Evolutionary conservation across 768 basidiomycete species (phyloP).

Genomic region (Exsudoporus frostii): DNA sequence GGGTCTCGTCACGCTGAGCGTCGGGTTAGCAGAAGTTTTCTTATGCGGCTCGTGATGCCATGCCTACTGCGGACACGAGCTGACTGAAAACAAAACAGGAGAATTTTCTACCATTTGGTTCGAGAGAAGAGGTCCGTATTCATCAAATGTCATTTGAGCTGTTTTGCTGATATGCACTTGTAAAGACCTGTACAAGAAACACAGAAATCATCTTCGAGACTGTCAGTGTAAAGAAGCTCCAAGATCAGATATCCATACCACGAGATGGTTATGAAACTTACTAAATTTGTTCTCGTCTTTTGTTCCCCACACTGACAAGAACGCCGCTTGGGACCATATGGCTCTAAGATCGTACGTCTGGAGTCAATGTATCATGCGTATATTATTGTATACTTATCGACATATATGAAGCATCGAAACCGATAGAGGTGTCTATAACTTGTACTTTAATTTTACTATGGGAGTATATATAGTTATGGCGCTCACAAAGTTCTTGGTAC

Average conservation of each 20-base stretch:
- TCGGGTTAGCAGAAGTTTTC: slow-evolving; percentile 14
- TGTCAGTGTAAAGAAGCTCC: slow-evolving; percentile 13
- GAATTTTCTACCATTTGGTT: slow-evolving; percentile 6
- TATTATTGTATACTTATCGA: slow-evolving; percentile 4
- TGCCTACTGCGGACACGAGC: neutral
- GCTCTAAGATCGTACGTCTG: neutral
- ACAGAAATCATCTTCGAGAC: slow-evolving; percentile 22
- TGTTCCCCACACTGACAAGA: neutral
- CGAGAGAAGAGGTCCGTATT: slow-evolving; percentile 12
- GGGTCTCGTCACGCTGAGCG: slow-evolving; percentile 16
- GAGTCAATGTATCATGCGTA: slow-evolving; percentile 4
- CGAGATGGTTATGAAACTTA: neutral
- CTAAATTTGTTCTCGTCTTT: neutral
- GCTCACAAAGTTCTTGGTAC: neutral
- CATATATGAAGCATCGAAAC: neutral
- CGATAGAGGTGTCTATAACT: neutral
- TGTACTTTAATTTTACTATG: neutral
- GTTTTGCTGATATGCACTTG: neutral
- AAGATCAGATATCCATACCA: slow-evolving; percentile 4
- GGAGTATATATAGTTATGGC: too few relatives aligned
- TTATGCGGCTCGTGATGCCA: neutral
- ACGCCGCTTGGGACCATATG: neutral
- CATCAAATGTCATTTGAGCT: neutral
- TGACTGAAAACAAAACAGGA: slow-evolving; percentile 14
- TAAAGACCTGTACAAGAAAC: slow-evolving; percentile 12